A percentile compares a stretch with the other conserved stretches of the same genome.
Evolutionary conservation across 2,329 filamentous ascomycete genomes (phyloP).

Genomic region (Tricladium varicosporioides): DNA sequence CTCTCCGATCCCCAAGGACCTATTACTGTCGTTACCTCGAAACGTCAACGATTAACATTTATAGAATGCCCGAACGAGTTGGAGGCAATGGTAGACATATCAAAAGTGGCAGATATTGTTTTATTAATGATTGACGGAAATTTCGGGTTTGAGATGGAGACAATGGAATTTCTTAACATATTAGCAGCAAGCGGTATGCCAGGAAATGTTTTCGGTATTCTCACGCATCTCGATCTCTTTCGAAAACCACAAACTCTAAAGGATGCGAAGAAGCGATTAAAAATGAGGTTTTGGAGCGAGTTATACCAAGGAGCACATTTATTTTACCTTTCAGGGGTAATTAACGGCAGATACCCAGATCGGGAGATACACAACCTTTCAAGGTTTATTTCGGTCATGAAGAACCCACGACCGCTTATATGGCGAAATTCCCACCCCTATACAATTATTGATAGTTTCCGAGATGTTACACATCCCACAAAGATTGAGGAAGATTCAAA

Average conservation of each 20-base stretch:
- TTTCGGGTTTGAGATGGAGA: slow-evolving; percentile 99
- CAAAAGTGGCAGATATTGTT: slow-evolving; percentile 96
- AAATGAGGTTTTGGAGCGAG: slow-evolving; percentile 95
- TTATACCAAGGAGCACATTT: slow-evolving; percentile 95
- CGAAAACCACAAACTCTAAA: slow-evolving; percentile 88
- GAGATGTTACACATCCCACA: slow-evolving; percentile 92
- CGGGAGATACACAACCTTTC: slow-evolving; percentile 94
- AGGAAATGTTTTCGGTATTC: slow-evolving; percentile 94
- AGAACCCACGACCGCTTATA: slow-evolving; percentile 92
- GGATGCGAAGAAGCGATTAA: slow-evolving; percentile 92
- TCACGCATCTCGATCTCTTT: slow-evolving; percentile 95
- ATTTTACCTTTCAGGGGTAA: slow-evolving; percentile 93
- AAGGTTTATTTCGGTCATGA: slow-evolving; percentile 96
- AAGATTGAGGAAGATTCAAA: slow-evolving; percentile 84
- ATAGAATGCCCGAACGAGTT: slow-evolving; percentile 97
- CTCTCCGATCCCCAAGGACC: slow-evolving; percentile 86
- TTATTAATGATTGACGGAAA: slow-evolving; percentile 98
- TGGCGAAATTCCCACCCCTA: slow-evolving; percentile 98
- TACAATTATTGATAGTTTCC: slow-evolving; percentile 86
- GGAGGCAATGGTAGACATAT: slow-evolving; percentile 93
- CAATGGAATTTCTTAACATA: slow-evolving; percentile 97
- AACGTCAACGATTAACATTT: slow-evolving; percentile 91
- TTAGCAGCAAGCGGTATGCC: slow-evolving; percentile 95
- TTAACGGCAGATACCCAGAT: slow-evolving; percentile 95
- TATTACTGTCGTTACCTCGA: slow-evolving; percentile 94